These are phyloP conservation scores for Cordyceps javanica DNA, from an alignment of 2,329 filamentous ascomycete species.

Conservation along the genomic window DNA sequence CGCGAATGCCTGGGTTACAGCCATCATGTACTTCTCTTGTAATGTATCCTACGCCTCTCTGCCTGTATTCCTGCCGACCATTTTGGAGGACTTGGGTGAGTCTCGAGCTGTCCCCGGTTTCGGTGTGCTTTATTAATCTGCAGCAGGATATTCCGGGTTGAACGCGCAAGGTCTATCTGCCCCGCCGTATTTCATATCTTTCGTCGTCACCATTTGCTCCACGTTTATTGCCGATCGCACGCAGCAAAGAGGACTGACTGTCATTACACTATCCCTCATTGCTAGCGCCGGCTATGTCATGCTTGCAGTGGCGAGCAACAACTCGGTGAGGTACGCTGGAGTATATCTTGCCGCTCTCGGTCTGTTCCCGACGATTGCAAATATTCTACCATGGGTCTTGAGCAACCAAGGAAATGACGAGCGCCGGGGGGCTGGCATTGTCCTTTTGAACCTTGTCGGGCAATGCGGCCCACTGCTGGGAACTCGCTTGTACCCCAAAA, in stretches of 20 bases:
- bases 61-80: conserved; percentile 36
- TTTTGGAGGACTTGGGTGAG: conserved; percentile 30
- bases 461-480: conserved; percentile 65
- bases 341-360: conserved; percentile 31
- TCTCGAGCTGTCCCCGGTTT: background rate
- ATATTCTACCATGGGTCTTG: conserved; percentile 18
- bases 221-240: conserved; percentile 30
- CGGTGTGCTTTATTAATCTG: background rate
- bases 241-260: conserved; percentile 27
- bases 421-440: conserved; percentile 65
- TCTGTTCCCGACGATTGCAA: conserved; percentile 23
- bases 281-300: conserved; percentile 23
- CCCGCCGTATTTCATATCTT: conserved; percentile 34
- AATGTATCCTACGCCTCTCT: conserved; percentile 32
- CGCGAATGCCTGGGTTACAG: conserved; percentile 22
- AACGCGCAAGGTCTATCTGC: conserved; percentile 35
- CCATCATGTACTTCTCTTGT: conserved; percentile 32
- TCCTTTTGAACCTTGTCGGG: conserved; percentile 68
- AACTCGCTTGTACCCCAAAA: conserved; percentile 51
- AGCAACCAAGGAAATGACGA: conserved; percentile 64
- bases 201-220: conserved; percentile 25
- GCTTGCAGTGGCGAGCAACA: conserved; percentile 13
- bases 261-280: conserved; percentile 20
- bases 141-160: conserved; percentile 26
- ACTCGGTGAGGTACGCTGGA: conserved; percentile 29